Percentiles rank a stretch among this genome's conserved stretches.
Conservation (phyloP, 108 stramenopile species). For the Discostella stelligeroides region DNA sequence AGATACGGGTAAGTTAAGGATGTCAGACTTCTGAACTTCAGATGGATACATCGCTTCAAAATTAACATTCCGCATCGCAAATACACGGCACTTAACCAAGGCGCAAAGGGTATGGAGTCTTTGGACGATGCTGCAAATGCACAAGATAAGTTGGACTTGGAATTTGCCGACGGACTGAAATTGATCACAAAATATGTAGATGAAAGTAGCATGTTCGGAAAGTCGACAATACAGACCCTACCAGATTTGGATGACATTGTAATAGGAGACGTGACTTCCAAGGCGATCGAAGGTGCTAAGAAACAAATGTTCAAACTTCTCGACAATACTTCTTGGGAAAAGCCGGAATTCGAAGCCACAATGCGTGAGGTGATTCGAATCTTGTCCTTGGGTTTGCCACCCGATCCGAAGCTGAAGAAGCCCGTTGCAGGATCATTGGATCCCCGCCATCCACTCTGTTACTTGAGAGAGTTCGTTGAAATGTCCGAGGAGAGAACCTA, state of each 20-base stretch:
- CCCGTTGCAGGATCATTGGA: slow-evolving; percentile 38
- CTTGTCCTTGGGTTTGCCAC: slow-evolving; percentile 25
- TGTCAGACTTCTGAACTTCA: background rate
- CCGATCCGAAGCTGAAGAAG: slow-evolving; percentile 23
- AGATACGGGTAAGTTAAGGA: slow-evolving; percentile 30
- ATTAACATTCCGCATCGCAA: background rate
- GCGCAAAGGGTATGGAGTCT: slow-evolving; percentile 43
- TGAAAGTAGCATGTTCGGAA: slow-evolving; percentile 1
- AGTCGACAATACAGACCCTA: background rate
- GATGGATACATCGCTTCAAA: background rate
- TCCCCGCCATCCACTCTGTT: slow-evolving; percentile 29
- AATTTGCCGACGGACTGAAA: slow-evolving; percentile 80
- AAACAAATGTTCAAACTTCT: slow-evolving; percentile 32
- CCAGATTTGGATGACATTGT: background rate
- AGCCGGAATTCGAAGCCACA: slow-evolving; percentile 37
- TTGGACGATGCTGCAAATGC: slow-evolving; percentile 73
- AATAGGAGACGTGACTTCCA: background rate
- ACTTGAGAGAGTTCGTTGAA: slow-evolving; percentile 36
- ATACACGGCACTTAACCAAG: slow-evolving; percentile 1
- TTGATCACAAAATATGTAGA: slow-evolving; percentile 63
- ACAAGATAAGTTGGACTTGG: slow-evolving; percentile 74
- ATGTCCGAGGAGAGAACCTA: background rate
- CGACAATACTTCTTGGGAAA: slow-evolving; percentile 12
- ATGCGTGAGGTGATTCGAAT: slow-evolving; percentile 49
- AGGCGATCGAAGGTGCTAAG: slow-evolving; percentile 10